Percentiles rank a stretch among this genome's conserved stretches.
phyloP scores from a whole-genome alignment of 768 basidiomycete species.

The Plicaturopsis crispa region DNA sequence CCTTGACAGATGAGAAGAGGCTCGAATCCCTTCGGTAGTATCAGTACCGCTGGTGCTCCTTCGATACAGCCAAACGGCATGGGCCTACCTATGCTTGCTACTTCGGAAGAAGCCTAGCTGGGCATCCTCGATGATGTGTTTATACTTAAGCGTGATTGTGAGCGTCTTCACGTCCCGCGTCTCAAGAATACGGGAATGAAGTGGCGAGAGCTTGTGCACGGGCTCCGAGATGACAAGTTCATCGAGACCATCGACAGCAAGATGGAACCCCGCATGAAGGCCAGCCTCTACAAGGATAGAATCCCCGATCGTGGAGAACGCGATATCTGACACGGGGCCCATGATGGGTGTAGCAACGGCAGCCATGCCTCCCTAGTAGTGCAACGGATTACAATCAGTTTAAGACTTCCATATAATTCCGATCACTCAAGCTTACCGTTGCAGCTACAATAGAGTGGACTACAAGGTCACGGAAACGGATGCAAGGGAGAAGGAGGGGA shows the following conservation, averaged over 20 bases:
- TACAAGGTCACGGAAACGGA: conserved; percentile 54
- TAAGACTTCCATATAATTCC: conserved; percentile 5
- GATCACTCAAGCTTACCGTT: conserved; percentile 34
- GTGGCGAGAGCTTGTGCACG: conserved; percentile 39
- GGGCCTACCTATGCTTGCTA: conserved; percentile 43
- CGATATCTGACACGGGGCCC: conserved; percentile 46
- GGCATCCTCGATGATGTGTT: conserved; percentile 51
- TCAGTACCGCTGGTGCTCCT: too few relatives aligned
- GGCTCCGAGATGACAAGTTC: conserved; percentile 44
- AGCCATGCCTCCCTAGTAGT: conserved; percentile 30
- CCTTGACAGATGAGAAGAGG: conserved; percentile 52
- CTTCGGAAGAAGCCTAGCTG: conserved; percentile 55
- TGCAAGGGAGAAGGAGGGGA: conserved; percentile 54
- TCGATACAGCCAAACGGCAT: too few relatives aligned
- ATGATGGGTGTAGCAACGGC: conserved; percentile 41
- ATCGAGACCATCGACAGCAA: conserved; percentile 40
- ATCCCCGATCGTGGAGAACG: conserved; percentile 44
- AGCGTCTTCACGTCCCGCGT: conserved; percentile 52
- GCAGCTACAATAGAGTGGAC: conserved; percentile 55
- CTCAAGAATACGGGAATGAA: conserved; percentile 44
- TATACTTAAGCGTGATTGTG: conserved; percentile 53
- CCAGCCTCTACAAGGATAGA: conserved; percentile 53
- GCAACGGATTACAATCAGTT: conserved; percentile 2
- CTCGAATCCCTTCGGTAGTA: too few relatives aligned
- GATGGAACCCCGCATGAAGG: conserved; percentile 45